Percentiles rank a stretch among this genome's conserved stretches.
Evolutionary conservation across 73 alveolate genomes (phyloP).

Genomic region (Durusdinium trenchii): DNA sequence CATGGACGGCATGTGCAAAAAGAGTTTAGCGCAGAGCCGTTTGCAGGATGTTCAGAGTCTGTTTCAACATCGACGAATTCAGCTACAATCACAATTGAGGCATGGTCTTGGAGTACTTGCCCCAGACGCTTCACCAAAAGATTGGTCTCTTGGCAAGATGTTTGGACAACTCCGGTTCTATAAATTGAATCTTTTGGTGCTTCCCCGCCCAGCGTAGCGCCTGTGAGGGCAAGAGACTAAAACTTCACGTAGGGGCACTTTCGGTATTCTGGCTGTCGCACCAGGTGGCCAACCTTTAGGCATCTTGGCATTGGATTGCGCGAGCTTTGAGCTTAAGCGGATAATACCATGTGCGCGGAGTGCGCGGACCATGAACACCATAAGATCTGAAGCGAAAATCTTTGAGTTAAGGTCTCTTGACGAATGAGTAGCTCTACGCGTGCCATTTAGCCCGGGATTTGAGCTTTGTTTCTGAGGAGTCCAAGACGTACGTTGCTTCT

Average conservation of each 20-base stretch:
- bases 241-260: background rate
- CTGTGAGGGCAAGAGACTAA: background rate
- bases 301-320: too few relatives aligned
- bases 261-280: background rate
- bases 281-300: conserved; percentile 41
- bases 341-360: too few relatives aligned
- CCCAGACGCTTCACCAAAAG: conserved; percentile 71
- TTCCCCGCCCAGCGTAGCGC: background rate
- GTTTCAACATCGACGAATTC: background rate
- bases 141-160: conserved; percentile 22
- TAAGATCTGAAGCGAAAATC: too few relatives aligned
- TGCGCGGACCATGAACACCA: too few relatives aligned
- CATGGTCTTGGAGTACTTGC: conserved; percentile 93
- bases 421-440: too few relatives aligned
- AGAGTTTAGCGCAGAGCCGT: background rate
- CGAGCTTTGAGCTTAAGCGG: too few relatives aligned
- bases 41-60: background rate
- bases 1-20: conserved; percentile 7
- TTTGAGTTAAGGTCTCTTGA: too few relatives aligned
- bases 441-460: background rate
- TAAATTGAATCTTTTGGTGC: background rate
- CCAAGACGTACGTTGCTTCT: conserved; percentile 70
- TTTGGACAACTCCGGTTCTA: background rate
- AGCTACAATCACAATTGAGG: background rate
- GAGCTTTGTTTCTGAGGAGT: conserved; percentile 17